Evolutionary conservation across 1,284 basidiomycete species (phyloP), one percentile per base, ranked within the genome.

Genomic region (Peniophora sp.): DNA sequence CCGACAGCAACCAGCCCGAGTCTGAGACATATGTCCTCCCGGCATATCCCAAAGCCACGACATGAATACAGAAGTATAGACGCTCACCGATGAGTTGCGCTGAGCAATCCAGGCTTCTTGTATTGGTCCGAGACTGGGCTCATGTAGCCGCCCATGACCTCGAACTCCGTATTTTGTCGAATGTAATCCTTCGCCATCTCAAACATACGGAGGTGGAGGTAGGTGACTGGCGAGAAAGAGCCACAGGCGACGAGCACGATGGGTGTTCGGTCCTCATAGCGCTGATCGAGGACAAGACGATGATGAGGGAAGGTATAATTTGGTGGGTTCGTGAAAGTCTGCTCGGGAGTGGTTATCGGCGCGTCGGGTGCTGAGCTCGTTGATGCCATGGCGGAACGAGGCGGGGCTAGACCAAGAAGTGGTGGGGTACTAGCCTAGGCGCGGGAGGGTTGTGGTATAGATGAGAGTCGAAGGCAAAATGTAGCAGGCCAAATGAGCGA

Each of bases 121-220:
- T 95, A 95, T 76, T 84, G 80, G 68, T 93, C 91, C 59, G 87
- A 91, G 66, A 97, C 94, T 35, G 94, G 94, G 62, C 91, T 94
- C 62, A 97, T 85, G 71, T 97, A 97, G 1, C 92, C 92, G 20
- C 90, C 94, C 60, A 97, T 78, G 60, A 97, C 86, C 72, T 97
- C 94, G 63, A 91, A 96, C 58, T 93, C 82, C 55, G 92, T 93
- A 61, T 90, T 91, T 64, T 97, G 94, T 50, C 92, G 80, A 53
- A 92, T 83, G 62, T 92, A 94, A 72, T 97, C 94, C 69, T 89
- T 91, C 52, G 94, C 94, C 94, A 97, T 97, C 68, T 97, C 94
- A 68, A 97, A 97, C 91, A 97, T 97, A 53, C 94, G 89, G 36
- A 92, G 83, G 63, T 87, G 86, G 52, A 90, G 81, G 60, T 87